These are phyloP conservation scores for Podospora conica DNA, from an alignment of 495 filamentous ascomycete species.

Conservation along the genomic window DNA sequence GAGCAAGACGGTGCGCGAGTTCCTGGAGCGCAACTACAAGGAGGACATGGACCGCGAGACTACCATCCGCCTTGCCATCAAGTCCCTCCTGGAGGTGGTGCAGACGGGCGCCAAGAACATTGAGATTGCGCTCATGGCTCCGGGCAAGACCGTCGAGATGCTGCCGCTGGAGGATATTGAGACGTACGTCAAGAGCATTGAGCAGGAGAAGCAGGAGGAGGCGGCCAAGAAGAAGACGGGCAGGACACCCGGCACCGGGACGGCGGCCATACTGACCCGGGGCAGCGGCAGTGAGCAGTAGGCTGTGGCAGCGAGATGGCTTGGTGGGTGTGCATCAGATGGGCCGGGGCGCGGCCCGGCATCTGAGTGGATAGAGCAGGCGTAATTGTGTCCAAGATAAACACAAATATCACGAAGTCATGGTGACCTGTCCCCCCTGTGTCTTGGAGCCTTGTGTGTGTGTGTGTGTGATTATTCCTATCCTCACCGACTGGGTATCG, in stretches of 20 bases:
- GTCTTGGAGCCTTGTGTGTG: not conserved
- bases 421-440: not conserved
- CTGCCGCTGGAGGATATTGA: conserved; percentile 93
- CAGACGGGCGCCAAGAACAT: conserved; percentile 99
- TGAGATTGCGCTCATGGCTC: conserved; percentile 97
- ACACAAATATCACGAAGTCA: conserved; percentile 7
- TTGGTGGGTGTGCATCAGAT: not conserved
- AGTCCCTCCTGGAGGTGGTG: conserved; percentile 94
- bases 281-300: conserved; percentile 34
- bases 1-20: conserved; percentile 97
- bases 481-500: conserved; percentile 2
- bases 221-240: conserved; percentile 93
- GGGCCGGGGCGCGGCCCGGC: not conserved
- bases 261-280: conserved; percentile 70
- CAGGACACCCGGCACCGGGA: conserved; percentile 67
- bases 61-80: conserved; percentile 95
- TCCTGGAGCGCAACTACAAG: conserved; percentile 96
- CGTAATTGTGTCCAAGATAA: conserved; percentile 1
- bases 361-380: not conserved
- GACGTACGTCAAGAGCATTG: conserved; percentile 93
- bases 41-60: conserved; percentile 92
- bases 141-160: conserved; percentile 90
- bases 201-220: conserved; percentile 98
- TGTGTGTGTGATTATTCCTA: not conserved
- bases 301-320: conserved; percentile 7